Evolutionary conservation across 1,139 yeast species (phyloP).

Genomic region (Candida sojae): DNA sequence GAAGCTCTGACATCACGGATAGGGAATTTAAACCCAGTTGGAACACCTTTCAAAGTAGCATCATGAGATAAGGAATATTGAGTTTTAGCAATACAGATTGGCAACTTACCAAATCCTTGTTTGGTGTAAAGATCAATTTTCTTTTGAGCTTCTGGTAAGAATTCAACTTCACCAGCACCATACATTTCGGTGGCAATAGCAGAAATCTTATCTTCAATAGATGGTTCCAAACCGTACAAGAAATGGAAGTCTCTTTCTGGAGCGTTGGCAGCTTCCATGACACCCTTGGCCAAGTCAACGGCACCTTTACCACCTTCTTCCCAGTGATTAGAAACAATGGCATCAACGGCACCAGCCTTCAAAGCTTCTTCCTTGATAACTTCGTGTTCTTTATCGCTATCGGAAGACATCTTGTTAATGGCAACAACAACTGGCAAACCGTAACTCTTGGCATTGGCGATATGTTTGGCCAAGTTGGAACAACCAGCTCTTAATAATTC

Average conservation of each 20-base stretch:
- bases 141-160: conserved; percentile 79
- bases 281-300: conserved; percentile 81
- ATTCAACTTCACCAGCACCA: conserved; percentile 90
- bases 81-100: conserved; percentile 96
- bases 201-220: conserved; percentile 82
- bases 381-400: conserved; percentile 80
- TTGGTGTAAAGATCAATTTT: conserved; percentile 81
- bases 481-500: conserved; percentile 85
- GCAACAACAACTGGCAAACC: conserved; percentile 97
- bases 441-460: conserved; percentile 79
- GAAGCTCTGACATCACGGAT: conserved; percentile 93
- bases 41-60: conserved; percentile 91
- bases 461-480: conserved; percentile 89
- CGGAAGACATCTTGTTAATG: conserved; percentile 87
- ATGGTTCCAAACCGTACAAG: conserved; percentile 68
- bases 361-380: conserved; percentile 81
- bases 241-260: conserved; percentile 59
- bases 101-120: conserved; percentile 91
- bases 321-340: conserved; percentile 96
- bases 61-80: conserved; percentile 97
- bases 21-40: conserved; percentile 91
- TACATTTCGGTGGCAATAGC: conserved; percentile 89
- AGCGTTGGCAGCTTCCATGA: conserved; percentile 67
- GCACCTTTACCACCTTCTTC: conserved; percentile 98
- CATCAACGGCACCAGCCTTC: conserved; percentile 94